Evolutionary conservation across 306 rosid species (phyloP), one percentile per base, ranked within the genome.

Genomic region (Casuarina cunninghamiana): DNA sequence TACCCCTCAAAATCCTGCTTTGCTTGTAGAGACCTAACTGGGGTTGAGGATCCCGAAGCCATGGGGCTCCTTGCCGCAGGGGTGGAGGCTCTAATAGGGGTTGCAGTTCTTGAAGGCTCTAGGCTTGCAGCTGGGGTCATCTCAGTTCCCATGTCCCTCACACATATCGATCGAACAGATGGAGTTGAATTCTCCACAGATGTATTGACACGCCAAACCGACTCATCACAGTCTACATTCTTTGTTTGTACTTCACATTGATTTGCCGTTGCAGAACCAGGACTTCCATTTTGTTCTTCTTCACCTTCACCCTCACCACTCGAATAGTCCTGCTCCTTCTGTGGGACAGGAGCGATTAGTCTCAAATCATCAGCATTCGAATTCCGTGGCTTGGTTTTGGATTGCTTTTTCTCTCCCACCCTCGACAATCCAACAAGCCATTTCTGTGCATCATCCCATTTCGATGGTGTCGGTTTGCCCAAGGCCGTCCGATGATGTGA

Each of bases 361-460:
- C 99, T 89, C 84, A 96, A 86, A 78, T 96, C 99, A 78, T 96
- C 98, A 6, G 98, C 99, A 79, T 91, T 96, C 16, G 98, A 96
- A 88, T 93, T 89, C 49, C 99, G 80, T 37, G 97, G 96, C 71
- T 87, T 90, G 84, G 67, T 86, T 72, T 87, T 91, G 53, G 94
- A 84, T 16, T 90, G 96, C 62, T 63, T 85, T 79, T 88, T 93
- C 60, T 95, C 97, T 42, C 90, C 92, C 10, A 84, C 98, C 86
- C 90, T 89, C 38, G 99, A 93, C 78, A 96, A 83, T 6, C 97
- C 94, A 42, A 93, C 97, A 0, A 96, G 86, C 99, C 99, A 96
- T 75, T 96, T 96, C 63, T 96, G 99, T 54, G 99, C 98, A 77
- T 96, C 98, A 19, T 96, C 99, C 99, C 99, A 96, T 79, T 96